Evolutionary conservation across 2,329 filamentous ascomycete genomes (phyloP).

Genomic region (Truncatella angustata): DNA sequence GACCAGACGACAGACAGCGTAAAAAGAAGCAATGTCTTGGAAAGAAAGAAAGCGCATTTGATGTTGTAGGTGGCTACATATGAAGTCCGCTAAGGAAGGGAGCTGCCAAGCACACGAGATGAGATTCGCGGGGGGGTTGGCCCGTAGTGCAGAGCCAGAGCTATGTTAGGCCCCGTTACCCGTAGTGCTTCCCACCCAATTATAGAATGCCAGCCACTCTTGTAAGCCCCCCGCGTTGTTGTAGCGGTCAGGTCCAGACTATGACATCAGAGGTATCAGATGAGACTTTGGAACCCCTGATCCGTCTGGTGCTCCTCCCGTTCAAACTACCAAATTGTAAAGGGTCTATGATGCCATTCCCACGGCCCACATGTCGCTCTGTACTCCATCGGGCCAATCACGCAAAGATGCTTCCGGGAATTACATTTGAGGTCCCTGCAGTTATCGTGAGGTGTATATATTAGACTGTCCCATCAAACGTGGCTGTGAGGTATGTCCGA

Average conservation of each 20-base stretch:
- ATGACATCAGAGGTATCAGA: conserved; percentile 3
- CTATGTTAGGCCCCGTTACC: background rate
- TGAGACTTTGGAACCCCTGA: background rate
- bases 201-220: background rate
- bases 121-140: background rate
- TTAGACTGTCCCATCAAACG: too few species aligned
- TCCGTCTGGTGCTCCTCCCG: background rate
- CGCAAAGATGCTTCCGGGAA: too few species aligned
- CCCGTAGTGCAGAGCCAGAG: background rate
- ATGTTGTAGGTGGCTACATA: background rate
- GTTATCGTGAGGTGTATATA: too few species aligned
- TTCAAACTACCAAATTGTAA: background rate
- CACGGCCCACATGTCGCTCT: too few species aligned
- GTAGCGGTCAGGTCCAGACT: background rate
- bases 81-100: too few species aligned
- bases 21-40: too few species aligned
- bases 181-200: background rate
- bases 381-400: too few species aligned
- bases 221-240: background rate
- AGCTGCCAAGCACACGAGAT: background rate
- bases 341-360: background rate
- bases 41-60: background rate
- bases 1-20: too few species aligned
- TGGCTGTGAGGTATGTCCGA: too few species aligned
- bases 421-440: too few species aligned